Base-by-base conservation (phyloP, 2,329 filamentous ascomycete genomes). In the Periconia sp. region DNA sequence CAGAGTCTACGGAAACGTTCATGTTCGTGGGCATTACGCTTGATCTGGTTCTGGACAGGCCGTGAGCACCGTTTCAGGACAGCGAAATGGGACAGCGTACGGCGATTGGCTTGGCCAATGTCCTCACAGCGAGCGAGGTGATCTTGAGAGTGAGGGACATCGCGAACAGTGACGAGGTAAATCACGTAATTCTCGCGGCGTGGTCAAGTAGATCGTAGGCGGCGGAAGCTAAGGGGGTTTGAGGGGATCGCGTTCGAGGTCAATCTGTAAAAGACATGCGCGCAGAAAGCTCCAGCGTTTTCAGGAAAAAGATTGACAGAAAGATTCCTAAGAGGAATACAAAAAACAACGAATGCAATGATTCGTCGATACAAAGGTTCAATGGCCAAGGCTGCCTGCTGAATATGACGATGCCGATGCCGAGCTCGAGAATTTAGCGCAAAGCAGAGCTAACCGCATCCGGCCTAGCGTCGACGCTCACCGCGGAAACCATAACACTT, bases 131-230 rank as follows among this genome's bases (percentile, higher is more conserved):
- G 45, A 89, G 77, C 19, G 85, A 87, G 31, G 82, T 83, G 61
- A 89, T 80, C 69, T 89, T 89, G 57, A 89, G 75, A 10, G 85
- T 86, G 57, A 88, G 77, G 57, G 84, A 86, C 84, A 87, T 87
- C 58, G 41, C 65, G 52, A 55, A 52, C 27, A 14, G 15, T 27
- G 23, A 27, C 23, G 23, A 27, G 23, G 23, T 27, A 5, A 8
- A 8, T 27, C 23, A 27, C 11, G 20, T 14, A 23, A 17, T 33
- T 18, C 15, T 6, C 9, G 44, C 9, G 7, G 14, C 2, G 2
- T 46, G 18, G 13, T 17, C 18, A 17, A 15, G 17, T 13, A n/a
- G 15, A 17, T 6, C 18, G 30, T 27, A 8, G 8, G 23, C 23
- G 3, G 8, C 23, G 23, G 23, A 27, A 27, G 23, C 23, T 3